A percentile compares a stretch with the other conserved stretches of the same genome.
These are phyloP conservation scores for Acanthamoeba lugdunensis DNA, from an alignment of 208 protist genomes.

Conservation along the genomic window DNA sequence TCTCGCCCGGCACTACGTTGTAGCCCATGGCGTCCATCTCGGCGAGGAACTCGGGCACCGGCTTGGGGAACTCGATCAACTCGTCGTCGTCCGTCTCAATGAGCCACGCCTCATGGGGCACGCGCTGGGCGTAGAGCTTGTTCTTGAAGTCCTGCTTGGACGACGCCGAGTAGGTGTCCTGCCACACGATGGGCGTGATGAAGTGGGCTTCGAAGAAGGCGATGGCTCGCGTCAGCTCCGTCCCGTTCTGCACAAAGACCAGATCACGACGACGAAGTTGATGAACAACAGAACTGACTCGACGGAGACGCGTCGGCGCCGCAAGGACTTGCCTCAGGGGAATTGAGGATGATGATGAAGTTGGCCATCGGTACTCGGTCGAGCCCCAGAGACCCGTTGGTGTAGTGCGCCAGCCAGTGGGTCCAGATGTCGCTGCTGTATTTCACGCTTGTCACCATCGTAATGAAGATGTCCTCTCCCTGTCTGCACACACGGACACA, in stretches of 20 bases:
- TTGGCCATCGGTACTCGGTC: background rate
- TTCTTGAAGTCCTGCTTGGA: background rate
- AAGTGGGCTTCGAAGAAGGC: background rate
- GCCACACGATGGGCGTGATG: background rate
- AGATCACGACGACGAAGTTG: no score
- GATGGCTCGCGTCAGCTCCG: background rate
- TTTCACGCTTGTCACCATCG: background rate
- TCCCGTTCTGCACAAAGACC: background rate
- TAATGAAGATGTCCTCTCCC: no score
- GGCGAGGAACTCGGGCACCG: background rate
- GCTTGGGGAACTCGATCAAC: constrained; percentile 13
- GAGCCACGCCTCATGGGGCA: background rate
- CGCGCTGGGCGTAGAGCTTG: background rate
- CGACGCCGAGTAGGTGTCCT: background rate
- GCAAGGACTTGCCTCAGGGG: background rate
- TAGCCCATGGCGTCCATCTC: background rate
- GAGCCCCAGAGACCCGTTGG: background rate
- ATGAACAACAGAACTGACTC: no score
- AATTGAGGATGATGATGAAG: background rate
- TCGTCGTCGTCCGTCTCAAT: constrained; percentile 42
- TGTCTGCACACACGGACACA: no score
- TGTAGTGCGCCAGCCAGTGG: constrained; percentile 14
- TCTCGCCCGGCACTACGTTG: background rate
- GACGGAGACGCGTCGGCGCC: background rate
- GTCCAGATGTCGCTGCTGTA: background rate